These are phyloP conservation scores for Panicum virgatum DNA, from an alignment of 202 grass and related monocot species.

Conservation along the genomic window DNA sequence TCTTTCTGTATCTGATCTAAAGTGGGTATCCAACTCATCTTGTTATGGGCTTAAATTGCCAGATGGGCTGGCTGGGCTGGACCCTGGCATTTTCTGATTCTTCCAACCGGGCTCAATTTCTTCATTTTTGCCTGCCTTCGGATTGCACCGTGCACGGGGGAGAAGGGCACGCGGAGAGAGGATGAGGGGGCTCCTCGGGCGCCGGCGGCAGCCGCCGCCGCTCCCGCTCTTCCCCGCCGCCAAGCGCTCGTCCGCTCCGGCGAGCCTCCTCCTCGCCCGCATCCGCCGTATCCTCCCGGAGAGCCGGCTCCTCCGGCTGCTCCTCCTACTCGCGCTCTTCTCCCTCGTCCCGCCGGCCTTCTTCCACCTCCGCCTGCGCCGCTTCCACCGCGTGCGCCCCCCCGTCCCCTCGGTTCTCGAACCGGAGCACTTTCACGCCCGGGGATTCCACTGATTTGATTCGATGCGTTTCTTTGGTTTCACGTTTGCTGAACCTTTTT, in stretches of 20 bases:
- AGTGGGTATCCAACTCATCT: no score
- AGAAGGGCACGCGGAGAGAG: not conserved
- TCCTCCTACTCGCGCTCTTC: constrained; percentile 69
- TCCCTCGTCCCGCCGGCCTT: constrained; percentile 62
- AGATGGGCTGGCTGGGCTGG: not conserved
- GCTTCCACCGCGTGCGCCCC: constrained; percentile 62
- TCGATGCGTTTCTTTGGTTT: not conserved
- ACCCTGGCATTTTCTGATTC: not conserved
- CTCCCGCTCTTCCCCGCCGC: constrained; percentile 63
- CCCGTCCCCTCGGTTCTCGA: not conserved
- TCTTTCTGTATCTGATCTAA: no score
- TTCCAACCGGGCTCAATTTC: no score
- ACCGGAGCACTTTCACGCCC: not conserved
- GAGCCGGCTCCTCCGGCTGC: constrained; percentile 54
- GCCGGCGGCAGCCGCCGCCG: constrained; percentile 47
- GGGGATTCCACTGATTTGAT: not conserved
- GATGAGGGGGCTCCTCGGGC: constrained; percentile 47
- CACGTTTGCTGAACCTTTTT: not conserved
- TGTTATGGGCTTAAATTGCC: no score
- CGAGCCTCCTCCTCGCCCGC: constrained; percentile 1
- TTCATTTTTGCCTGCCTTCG: no score
- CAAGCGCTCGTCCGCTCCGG: constrained; percentile 39
- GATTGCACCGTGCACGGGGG: no score
- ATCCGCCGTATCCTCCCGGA: constrained; percentile 47
- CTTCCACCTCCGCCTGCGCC: constrained; percentile 81